These are phyloP conservation scores for Emiliania huxleyi DNA, from an alignment of 78 protist species.

Conservation along the genomic window DNA sequence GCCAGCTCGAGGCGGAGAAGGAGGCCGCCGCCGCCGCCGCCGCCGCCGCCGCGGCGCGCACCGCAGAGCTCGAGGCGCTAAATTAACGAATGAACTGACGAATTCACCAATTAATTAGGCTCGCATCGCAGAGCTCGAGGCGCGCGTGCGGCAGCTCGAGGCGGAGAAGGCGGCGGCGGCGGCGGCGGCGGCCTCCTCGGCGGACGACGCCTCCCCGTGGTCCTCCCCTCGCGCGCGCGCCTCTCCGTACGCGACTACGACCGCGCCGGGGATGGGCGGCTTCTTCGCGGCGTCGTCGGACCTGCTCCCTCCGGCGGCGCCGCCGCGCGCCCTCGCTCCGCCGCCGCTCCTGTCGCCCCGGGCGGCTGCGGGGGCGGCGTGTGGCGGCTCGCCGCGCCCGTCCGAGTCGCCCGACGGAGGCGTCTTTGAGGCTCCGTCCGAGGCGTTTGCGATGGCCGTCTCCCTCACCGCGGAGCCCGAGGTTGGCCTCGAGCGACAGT, in stretches of 20 bases:
- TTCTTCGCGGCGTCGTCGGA: too few species aligned
- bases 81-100: too few species aligned
- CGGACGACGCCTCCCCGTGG: too few species aligned
- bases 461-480: background rate
- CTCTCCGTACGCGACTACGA: too few species aligned
- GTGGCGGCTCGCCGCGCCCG: too few species aligned
- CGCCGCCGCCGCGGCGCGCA: background rate
- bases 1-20: background rate
- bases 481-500: background rate
- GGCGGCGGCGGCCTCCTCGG: too few species aligned
- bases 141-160: background rate
- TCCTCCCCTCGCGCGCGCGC: too few species aligned
- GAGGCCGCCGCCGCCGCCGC: background rate
- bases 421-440: background rate
- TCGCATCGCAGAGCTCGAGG: background rate
- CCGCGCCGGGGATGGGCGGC: too few species aligned
- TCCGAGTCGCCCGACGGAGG: background rate
- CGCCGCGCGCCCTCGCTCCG: too few species aligned
- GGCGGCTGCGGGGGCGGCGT: background rate
- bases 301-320: too few species aligned
- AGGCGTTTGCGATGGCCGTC: background rate
- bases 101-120: too few species aligned
- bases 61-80: background rate
- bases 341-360: background rate
- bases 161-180: too few species aligned